Conservation (phyloP, 108 stramenopile species). For the Fragilaria crotonensis region DNA sequence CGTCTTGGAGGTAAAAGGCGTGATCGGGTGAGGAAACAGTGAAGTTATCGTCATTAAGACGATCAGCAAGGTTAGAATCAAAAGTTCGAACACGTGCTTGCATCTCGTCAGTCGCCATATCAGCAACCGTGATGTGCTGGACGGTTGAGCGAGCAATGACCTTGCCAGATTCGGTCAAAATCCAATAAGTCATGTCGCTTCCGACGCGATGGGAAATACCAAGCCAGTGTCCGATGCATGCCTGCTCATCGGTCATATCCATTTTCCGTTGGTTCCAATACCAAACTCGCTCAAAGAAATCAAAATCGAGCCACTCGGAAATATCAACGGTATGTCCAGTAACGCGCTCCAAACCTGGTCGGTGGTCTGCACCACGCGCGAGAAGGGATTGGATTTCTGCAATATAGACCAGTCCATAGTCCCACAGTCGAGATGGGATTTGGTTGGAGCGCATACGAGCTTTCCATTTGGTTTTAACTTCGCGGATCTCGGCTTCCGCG, state of each 20-base stretch:
- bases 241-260: background rate
- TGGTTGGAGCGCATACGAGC: background rate
- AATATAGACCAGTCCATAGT: conserved; percentile 16
- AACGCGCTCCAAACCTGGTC: conserved; percentile 14
- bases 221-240: conserved; percentile 23
- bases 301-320: conserved; percentile 27
- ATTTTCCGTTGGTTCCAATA: too few species aligned
- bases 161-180: conserved; percentile 12
- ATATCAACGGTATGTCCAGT: conserved; percentile 37
- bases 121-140: conserved; percentile 17
- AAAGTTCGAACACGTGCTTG: background rate
- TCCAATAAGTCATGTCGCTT: conserved; percentile 23
- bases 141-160: conserved; percentile 22
- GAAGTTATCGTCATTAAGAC: background rate
- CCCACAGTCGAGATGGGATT: conserved; percentile 17
- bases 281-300: too few species aligned
- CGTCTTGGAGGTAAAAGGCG: background rate
- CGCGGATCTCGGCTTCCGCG: background rate
- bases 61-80: background rate
- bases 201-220: conserved; percentile 16
- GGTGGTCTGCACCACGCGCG: background rate
- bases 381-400: conserved; percentile 5
- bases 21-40: background rate
- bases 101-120: conserved; percentile 2
- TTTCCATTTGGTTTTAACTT: background rate